Evolutionary conservation across 2,329 filamentous ascomycete species (phyloP).

Genomic region (Alternaria novae-zelandiae): DNA sequence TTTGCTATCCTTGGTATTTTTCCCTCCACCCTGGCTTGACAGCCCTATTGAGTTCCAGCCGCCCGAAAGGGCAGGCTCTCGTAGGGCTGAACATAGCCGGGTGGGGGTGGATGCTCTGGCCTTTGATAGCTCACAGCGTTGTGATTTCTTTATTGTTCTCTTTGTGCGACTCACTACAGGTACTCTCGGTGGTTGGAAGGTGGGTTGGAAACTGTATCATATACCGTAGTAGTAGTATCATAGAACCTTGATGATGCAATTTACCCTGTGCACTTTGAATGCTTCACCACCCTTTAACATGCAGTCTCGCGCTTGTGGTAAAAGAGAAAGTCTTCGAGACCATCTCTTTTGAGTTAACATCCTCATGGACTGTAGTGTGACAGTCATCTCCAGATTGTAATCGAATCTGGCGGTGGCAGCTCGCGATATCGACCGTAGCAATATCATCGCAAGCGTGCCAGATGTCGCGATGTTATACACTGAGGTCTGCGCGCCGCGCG

Average conservation of each 20-base stretch:
- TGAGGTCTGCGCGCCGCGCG: not conserved
- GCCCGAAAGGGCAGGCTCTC: not conserved
- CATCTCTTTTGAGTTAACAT: not conserved
- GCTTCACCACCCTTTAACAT: not conserved
- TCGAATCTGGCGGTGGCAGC: not conserved
- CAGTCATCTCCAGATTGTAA: not conserved
- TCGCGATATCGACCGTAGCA: not conserved
- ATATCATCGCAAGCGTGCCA: not conserved
- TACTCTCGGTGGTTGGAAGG: not conserved
- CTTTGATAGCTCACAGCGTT: not conserved
- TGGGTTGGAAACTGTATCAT: not conserved
- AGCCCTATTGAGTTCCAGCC: not conserved
- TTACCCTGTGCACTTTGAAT: not conserved
- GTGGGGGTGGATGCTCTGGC: not conserved
- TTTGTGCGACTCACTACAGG: accelerated
- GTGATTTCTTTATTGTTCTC: not conserved
- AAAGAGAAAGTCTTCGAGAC: not conserved
- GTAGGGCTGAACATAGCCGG: not conserved
- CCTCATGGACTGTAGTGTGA: not conserved
- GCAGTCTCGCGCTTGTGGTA: not conserved
- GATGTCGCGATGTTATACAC: not conserved
- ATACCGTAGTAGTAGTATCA: not conserved
- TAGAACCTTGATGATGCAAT: not conserved
- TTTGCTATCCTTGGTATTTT: not conserved
- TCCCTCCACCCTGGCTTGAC: not conserved